These are phyloP conservation scores for Apiospora phragmitis DNA, from an alignment of 2,329 filamentous ascomycete species.

Conservation along the genomic window DNA sequence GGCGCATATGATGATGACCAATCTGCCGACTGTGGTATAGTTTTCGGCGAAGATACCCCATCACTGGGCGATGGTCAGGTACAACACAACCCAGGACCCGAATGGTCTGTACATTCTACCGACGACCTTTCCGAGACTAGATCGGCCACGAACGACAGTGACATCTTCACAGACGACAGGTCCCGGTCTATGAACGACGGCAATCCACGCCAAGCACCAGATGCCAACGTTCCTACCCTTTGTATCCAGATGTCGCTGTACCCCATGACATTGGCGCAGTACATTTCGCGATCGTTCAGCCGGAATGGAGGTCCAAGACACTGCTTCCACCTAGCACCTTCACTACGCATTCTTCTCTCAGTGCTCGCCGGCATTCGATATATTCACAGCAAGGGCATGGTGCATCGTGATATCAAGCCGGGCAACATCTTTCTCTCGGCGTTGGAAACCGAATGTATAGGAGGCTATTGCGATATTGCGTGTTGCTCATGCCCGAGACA, in stretches of 20 bases:
- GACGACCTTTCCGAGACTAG: conserved; percentile 27
- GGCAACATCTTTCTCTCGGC: conserved; percentile 65
- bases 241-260: conserved; percentile 72
- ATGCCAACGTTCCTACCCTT: conserved; percentile 44
- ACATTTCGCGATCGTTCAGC: conserved; percentile 41
- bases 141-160: conserved; percentile 22
- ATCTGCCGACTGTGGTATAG: conserved; percentile 18
- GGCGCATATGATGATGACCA: not conserved
- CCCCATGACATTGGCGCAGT: conserved; percentile 60
- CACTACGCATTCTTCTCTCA: conserved; percentile 54
- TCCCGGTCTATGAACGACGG: conserved; percentile 31
- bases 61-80: conserved; percentile 9
- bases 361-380: conserved; percentile 64
- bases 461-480: conserved; percentile 29
- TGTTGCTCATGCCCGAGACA: conserved; percentile 22
- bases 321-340: conserved; percentile 63
- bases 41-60: conserved; percentile 24
- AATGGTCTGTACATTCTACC: conserved; percentile 36
- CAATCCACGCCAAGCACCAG: conserved; percentile 26
- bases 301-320: conserved; percentile 36
- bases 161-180: conserved; percentile 30
- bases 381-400: conserved; percentile 58
- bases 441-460: conserved; percentile 31
- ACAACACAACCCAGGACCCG: conserved; percentile 12
- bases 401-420: conserved; percentile 68